Percentiles rank a stretch among this genome's conserved stretches.
Conservation (phyloP, 1,284 basidiomycete species). For the Agroathelia rolfsii region DNA sequence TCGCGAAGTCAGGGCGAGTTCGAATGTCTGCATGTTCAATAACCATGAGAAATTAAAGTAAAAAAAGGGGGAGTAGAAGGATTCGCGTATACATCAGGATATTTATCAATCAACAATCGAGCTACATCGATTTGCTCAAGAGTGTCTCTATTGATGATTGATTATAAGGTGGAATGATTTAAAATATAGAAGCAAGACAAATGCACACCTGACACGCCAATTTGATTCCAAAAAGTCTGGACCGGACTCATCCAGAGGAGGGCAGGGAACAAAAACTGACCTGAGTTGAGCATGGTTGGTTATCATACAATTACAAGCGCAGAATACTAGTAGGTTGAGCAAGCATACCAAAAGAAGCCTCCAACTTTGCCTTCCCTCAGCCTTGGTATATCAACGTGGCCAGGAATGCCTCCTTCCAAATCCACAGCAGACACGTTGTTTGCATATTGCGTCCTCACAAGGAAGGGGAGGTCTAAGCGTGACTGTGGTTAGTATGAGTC, state of each 20-base stretch:
- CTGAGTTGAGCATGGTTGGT: constrained; percentile 25
- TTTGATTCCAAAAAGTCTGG: constrained; percentile 65
- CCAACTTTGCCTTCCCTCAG: constrained; percentile 72
- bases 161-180: background rate
- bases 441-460: constrained; percentile 46
- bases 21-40: constrained; percentile 62
- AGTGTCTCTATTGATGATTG: constrained; percentile 52
- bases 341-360: constrained; percentile 86
- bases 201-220: constrained; percentile 70
- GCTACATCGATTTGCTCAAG: constrained; percentile 92
- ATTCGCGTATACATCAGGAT: constrained; percentile 67
- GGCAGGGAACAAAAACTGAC: constrained; percentile 61
- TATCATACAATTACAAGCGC: too few relatives aligned
- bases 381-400: constrained; percentile 82
- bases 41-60: too few relatives aligned
- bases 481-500: background rate
- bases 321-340: too few relatives aligned
- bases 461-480: constrained; percentile 57
- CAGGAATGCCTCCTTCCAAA: constrained; percentile 43
- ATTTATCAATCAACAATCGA: constrained; percentile 65
- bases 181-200: constrained; percentile 5
- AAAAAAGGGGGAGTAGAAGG: too few relatives aligned
- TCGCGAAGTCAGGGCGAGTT: constrained; percentile 44
- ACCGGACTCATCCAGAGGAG: constrained; percentile 37
- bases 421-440: constrained; percentile 74